Base-by-base conservation (phyloP, 2,329 filamentous ascomycete genomes). In the Basipetospora chlamydospora region DNA sequence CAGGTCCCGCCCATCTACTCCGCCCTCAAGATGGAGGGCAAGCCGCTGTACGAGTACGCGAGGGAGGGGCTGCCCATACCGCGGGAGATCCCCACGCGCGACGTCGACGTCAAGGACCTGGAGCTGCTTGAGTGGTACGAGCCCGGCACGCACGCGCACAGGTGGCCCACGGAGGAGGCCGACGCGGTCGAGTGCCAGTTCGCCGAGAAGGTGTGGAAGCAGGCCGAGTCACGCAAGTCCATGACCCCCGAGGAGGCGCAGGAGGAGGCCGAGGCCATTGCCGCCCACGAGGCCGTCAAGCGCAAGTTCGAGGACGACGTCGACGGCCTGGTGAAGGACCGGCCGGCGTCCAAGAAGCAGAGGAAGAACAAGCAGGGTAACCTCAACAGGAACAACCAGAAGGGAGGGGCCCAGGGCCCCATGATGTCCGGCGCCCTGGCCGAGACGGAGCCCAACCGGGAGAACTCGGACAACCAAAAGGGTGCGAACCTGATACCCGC, bases 41-140 rank as follows among this genome's bases (percentile, higher is more conserved):
- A 95, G 64, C 81, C 84, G 23, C 67, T 95, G 33, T 98, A 98
- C 54, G 87, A 98, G 59, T 96, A 96, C 57, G 90, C 90, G 15
- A 71, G 90, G 33, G 84, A 87, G 54, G 90, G 90, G 12, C 85
- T 80, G 50, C 74, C 83, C 25, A 78, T 94, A 12, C 90, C 90
- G 0, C 67, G 80, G 39, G 80, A 93, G 54, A 90, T 98, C 41
- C 68, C 86, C 52, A 74, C 80, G 37, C 66, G 88, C 39, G 72
- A 81, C 2, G 83, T 96, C 26, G 76, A 84, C 36, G 83, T 93
- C 1, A 58, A 70, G 32, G 72, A 86, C 26, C 57, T 95, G 46
- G 82, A 92, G 53, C 57, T 96, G 40, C 51, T 92, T 6, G 84
- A 95, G 52, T 98, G 84, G 64, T 76, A 74, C 53, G 82, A 87